Evolutionary conservation across 805 yeast species (phyloP), one percentile per base, ranked within the genome.

Genomic region (Candida tallmaniae): DNA sequence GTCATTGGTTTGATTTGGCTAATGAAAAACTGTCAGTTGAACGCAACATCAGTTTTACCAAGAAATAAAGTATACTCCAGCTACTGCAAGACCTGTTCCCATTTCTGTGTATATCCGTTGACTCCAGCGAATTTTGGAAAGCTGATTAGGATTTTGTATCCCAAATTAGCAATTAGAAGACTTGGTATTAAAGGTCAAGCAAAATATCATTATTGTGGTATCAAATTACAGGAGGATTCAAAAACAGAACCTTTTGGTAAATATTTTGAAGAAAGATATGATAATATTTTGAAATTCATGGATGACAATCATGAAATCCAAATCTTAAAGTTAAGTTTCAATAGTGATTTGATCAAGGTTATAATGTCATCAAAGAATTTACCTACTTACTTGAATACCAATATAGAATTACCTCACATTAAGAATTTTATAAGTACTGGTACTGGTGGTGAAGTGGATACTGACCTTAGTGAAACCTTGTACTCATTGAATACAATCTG

Each of bases 171-270:
- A 20, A 83, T 93, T 0, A 71, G 94, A 43, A 69, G 96, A 35
- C 63, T 87, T 34, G 96, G 96, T 2, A 76, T 80, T 54, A 68
- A 95, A 32, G 89, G 89, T 2, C 83, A 80, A 50, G 78, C 90
- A 14, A 82, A 82, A 52, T 88, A 88, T 56, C 94, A 86, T 54
- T 87, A 85, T 51, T 83, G 90, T 56, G 95, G 95, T 3, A 68
- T 88, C 34, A 36, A 36, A 21, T 27, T 36, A 14, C n/a, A n/a
- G n/a, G n/a, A n/a, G n/a, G n/a, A n/a, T n/a, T n/a, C n/a, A n/a
- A n/a, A n/a, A n/a, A n/a, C n/a, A n/a, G n/a, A n/a, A n/a, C n/a
- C n/a, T n/a, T n/a, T n/a, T n/a, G n/a, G n/a, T n/a, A n/a, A n/a
- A n/a, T n/a, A n/a, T n/a, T n/a, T n/a, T n/a, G n/a, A n/a, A n/a